Evolutionary conservation across 768 basidiomycete species (phyloP).

Genomic region (Favolaschia claudopus): DNA sequence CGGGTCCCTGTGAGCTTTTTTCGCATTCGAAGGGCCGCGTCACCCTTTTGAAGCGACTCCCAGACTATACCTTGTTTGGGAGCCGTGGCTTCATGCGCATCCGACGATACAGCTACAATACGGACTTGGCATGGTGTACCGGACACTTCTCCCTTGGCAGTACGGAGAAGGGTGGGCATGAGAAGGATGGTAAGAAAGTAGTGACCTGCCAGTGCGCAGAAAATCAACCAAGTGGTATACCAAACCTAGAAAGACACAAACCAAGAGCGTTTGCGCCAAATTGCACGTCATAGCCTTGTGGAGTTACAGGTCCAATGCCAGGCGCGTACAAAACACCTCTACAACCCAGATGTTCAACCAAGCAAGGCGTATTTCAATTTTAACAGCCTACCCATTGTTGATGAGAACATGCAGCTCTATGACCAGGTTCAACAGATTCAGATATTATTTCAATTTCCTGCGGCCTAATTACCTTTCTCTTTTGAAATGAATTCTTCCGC

Average conservation of each 20-base stretch:
- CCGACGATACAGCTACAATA: constrained; percentile 32
- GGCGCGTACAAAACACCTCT: constrained; percentile 44
- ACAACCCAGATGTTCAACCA: neutral
- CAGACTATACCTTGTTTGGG: constrained; percentile 39
- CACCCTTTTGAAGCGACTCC: constrained; percentile 40
- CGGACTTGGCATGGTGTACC: constrained; percentile 37
- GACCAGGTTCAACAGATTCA: too few species aligned
- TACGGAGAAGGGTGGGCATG: constrained; percentile 37
- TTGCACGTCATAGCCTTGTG: constrained; percentile 42
- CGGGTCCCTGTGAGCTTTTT: constrained; percentile 23
- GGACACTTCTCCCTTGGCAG: constrained; percentile 35
- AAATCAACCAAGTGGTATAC: neutral
- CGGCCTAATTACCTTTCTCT: too few species aligned
- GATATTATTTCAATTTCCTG: too few species aligned
- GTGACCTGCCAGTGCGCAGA: constrained; percentile 34
- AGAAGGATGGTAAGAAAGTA: constrained; percentile 41
- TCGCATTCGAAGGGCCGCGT: constrained; percentile 22
- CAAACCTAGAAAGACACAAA: neutral
- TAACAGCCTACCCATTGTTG: constrained; percentile 39
- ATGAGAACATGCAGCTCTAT: constrained; percentile 42
- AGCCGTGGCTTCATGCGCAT: constrained; percentile 30
- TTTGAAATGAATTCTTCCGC: constrained; percentile 41
- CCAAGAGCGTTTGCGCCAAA: constrained; percentile 44
- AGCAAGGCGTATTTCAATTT: neutral
- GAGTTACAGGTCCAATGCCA: constrained; percentile 34